Evolutionary conservation across 2,329 filamentous ascomycete species (phyloP).

Genomic region (Cryphonectria nitschkei): DNA sequence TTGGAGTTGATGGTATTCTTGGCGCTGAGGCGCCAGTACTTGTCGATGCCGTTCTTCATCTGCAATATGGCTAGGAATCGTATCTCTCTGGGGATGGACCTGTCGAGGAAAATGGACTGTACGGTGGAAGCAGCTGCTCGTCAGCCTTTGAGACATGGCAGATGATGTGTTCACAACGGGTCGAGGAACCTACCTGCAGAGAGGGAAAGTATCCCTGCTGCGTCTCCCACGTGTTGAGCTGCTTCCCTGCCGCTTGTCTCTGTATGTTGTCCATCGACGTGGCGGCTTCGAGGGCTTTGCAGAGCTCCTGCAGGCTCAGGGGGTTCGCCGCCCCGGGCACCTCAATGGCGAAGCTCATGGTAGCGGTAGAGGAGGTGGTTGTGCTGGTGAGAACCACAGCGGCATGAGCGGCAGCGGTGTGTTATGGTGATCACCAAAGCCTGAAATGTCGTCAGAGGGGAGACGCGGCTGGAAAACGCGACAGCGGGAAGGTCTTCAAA

Average conservation of each 20-base stretch:
- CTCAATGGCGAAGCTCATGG: conserved; percentile 75
- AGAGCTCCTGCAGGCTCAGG: conserved; percentile 65
- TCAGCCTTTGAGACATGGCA: neutral
- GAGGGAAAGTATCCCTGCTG: conserved; percentile 68
- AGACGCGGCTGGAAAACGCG: conserved; percentile 4
- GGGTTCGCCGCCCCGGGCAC: conserved; percentile 81
- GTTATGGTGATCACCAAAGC: neutral
- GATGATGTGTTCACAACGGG: neutral
- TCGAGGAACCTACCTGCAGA: conserved; percentile 60
- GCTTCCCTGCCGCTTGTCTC: conserved; percentile 69
- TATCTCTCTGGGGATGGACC: conserved; percentile 73
- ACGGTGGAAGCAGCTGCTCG: neutral
- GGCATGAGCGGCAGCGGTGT: neutral
- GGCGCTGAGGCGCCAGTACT: conserved; percentile 74
- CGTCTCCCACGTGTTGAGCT: conserved; percentile 73
- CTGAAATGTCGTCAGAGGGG: neutral
- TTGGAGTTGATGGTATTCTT: conserved; percentile 71
- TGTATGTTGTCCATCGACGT: conserved; percentile 64
- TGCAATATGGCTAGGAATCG: conserved; percentile 92
- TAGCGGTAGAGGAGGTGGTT: neutral
- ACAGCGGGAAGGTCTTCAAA: neutral
- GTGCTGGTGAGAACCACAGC: neutral
- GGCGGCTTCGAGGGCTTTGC: conserved; percentile 65
- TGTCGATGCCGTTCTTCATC: conserved; percentile 95
- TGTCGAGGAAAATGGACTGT: conserved; percentile 81